Percentiles rank a stretch among this genome's conserved stretches.
Conservation (phyloP, 2,329 filamentous ascomycete genomes). For the Ophiostoma quercus region DNA sequence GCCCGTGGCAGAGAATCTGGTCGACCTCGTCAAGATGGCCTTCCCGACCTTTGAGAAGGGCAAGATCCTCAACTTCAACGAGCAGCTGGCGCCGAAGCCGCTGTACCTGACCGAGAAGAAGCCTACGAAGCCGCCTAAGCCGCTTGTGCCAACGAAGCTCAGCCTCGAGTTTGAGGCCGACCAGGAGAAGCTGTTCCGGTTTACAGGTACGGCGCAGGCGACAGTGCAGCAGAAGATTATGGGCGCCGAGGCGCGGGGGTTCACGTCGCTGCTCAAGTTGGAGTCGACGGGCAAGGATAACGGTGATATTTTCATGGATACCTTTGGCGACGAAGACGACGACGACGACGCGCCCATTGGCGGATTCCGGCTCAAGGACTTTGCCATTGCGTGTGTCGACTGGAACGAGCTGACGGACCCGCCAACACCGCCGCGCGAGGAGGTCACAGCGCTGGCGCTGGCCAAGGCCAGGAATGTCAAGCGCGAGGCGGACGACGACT, state of each 20-base stretch:
- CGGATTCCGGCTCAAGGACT: conserved; percentile 71
- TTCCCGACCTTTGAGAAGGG: conserved; percentile 78
- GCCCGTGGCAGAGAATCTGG: conserved; percentile 63
- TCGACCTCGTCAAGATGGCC: conserved; percentile 70
- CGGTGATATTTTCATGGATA: conserved; percentile 37
- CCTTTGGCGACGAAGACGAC: conserved; percentile 40
- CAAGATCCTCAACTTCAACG: conserved; percentile 70
- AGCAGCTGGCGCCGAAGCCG: conserved; percentile 75
- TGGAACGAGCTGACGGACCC: conserved; percentile 64
- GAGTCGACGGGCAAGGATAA: conserved; percentile 42
- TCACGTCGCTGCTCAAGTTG: conserved; percentile 41
- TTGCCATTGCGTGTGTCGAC: conserved; percentile 80
- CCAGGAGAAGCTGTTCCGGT: conserved; percentile 77
- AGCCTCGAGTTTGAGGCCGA: conserved; percentile 80
- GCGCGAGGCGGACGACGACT: conserved; percentile 42
- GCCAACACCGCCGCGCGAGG: conserved; percentile 32
- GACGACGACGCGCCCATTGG: conserved; percentile 62
- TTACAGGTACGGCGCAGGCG: conserved; percentile 55
- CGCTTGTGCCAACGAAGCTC: conserved; percentile 79
- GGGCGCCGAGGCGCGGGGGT: conserved; percentile 45
- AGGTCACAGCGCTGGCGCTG: conserved; percentile 28
- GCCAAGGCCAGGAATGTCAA: conserved; percentile 41
- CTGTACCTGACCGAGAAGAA: conserved; percentile 74
- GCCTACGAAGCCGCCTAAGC: conserved; percentile 71
- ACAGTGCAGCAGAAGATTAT: conserved; percentile 54